phyloP scores from a whole-genome alignment of 2,329 filamentous ascomycete species.

The Fusarium napiforme region DNA sequence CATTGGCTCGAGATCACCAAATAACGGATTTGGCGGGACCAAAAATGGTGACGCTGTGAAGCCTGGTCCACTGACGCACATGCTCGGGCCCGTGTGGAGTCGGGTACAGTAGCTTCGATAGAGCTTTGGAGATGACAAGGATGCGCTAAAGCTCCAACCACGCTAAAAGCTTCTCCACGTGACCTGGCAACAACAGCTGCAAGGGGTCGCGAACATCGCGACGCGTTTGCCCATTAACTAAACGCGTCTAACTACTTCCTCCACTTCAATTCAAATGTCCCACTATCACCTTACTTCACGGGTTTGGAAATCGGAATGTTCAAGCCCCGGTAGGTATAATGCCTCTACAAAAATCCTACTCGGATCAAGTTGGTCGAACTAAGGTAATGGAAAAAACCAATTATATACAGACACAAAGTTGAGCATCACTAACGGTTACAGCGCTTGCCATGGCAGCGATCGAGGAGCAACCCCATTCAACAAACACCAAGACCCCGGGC shows the following conservation, averaged over 20 bases:
- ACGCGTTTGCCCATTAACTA: conserved; percentile 41
- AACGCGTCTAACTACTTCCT: conserved; percentile 39
- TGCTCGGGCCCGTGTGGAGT: conserved; percentile 1
- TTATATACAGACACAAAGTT: neutral
- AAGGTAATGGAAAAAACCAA: conserved; percentile 46
- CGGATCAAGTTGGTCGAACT: conserved; percentile 48
- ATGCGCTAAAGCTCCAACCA: conserved; percentile 14
- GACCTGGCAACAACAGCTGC: conserved; percentile 26
- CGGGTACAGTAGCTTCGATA: neutral
- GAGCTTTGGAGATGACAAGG: conserved; percentile 30
- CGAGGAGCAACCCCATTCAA: conserved; percentile 61
- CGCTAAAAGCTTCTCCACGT: conserved; percentile 44
- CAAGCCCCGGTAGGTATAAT: conserved; percentile 43
- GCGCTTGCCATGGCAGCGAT: conserved; percentile 63
- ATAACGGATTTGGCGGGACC: conserved; percentile 35
- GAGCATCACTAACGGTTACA: conserved; percentile 44
- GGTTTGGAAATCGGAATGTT: conserved; percentile 19
- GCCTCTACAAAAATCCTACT: conserved; percentile 57
- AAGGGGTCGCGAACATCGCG: conserved; percentile 34
- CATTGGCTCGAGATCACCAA: conserved; percentile 14
- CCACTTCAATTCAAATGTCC: conserved; percentile 23
- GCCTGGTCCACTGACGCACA: conserved; percentile 25
- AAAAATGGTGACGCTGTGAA: conserved; percentile 41
- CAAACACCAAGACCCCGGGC: conserved; percentile 51
- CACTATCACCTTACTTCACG: conserved; percentile 31